Evolutionary conservation across 768 basidiomycete species (phyloP), one percentile per base, ranked within the genome.

Genomic region (Lentinula sp.): DNA sequence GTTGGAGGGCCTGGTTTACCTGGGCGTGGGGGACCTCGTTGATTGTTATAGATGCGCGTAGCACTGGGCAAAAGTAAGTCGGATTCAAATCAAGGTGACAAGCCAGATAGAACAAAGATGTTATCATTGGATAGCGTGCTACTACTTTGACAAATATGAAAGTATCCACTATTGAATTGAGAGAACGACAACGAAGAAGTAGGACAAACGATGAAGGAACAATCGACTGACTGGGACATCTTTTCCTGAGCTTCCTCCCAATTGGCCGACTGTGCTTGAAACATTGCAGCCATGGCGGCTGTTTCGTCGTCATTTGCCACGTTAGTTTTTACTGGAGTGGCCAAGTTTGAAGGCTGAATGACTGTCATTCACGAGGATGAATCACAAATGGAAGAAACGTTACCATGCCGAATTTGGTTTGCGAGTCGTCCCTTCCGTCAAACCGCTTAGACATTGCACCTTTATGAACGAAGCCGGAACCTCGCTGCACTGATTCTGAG

Each of bases 191-290:
- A 20, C 8, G 28, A 9, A 46, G 42, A 39, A 0, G 13, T 13
- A 35, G 81, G 81, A 80, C 78, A 77, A 85, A 28, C 79, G 23
- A 48, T 37, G 15, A 59, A 36, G 37, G 36, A 48, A 10, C 57
- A 20, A 16, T 37, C 33, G 13, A 95, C 95, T 81, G 81, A 99
- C 97, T 93, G 88, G 72, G 95, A 90, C 95, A 99, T 98, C 83
- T 96, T 94, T 82, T 98, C 95, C 79, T 98, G 94, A 70, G 95
- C 90, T 83, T 95, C 91, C 79, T 97, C 91, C 97, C 96, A 99
- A 75, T 95, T 92, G 65, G 91, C 87, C 43, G 87, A 87, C 75
- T 94, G 91, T 62, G 91, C 91, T 74, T 92, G 89, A 73, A 98
- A 95, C 92, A 99, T 97, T 67, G 95, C 95, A n/a, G 89, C 90